Base-by-base conservation (phyloP, 805 yeast genomes). In the Vanderwaltozyma yarrowii region DNA sequence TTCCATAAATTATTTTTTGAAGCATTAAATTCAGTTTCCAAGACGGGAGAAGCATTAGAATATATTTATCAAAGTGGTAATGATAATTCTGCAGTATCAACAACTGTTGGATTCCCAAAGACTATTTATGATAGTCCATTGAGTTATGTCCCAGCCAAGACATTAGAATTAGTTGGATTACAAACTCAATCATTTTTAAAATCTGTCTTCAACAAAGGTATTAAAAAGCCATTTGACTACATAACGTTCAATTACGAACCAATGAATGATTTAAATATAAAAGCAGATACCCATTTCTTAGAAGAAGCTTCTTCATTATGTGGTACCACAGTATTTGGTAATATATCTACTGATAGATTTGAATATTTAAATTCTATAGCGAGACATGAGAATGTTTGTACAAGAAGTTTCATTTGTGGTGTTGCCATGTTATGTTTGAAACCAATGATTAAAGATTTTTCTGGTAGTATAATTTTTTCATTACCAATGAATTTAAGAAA, bases 121-220 rank as follows among this genome's bases (percentile, higher is more conserved):
- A 52, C 61, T 7, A 54, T 53, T 6, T 54, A 43, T 35, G 54
- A 51, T 28, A 52, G 49, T 32, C 48, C 54, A 6, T 45, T 45
- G 28, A 32, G 49, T 6, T 51, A 43, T 24, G 18, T 54, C 18
- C 58, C 59, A n/a, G 56, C 58, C 11, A 43, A 41, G 18, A 46
- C 49, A 7, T 43, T 46, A n/a, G 51, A 51, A 28, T 32, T 51
- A 15, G 46, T 54, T 20, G 43, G 45, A 30, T 38, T 50, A 17
- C 58, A 52, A 40, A 46, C 58, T 7, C 56, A 50, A 36, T 50
- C 56, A 4, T 46, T 54, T 32, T 46, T 55, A 32, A 51, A 52
- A 40, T 45, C 53, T 4, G 31, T 56, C 4, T 50, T 45, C 28
- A 38, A 37, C 16, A 45, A 46, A 24, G 39, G 54, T 2, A 44